Base-by-base conservation (phyloP, 108 stramenopile species). In the Pseudonitzschia multiseries region DNA sequence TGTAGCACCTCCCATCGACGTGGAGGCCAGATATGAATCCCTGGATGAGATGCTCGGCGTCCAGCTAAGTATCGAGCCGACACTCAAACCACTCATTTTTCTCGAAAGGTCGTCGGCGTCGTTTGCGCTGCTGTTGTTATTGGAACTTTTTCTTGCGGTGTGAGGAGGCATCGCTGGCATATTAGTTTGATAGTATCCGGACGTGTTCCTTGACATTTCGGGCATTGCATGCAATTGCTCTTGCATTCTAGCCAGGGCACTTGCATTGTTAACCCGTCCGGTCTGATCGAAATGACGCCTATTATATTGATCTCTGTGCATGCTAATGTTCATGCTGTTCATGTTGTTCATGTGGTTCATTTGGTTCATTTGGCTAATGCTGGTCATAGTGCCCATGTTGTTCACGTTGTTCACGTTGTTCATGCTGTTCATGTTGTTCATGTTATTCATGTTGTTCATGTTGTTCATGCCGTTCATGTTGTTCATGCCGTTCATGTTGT, bases 151-250 rank as follows among this genome's bases (percentile, higher is more conserved):
- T 59, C 69, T 22, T 6, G 62, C 46, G 4, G 69, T 56, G 17
- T 71, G 81, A 48, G 69, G 68, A 14, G 71, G 74, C 70, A 75
- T 81, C 43, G 68, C 62, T 42, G 64, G 8, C 73, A 74, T 74
- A 44, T 72, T 72, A 1, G 41, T 63, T 22, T 43, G 50, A 9
- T 8, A 9, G 3, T n/a, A 3, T n/a, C 50, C 50, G n/a, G 50
- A 2, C 2, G 3, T 8, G 9, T 51, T 51, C n/a, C 50, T 17
- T 2, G 6, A 2, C 59, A 60, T 60, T 1, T 24, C 9, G n/a
- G n/a, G n/a, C 59, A 60, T 32, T 60, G 20, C 9, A 6, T 60
- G 59, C 3, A 8, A 9, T 10, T 51, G 43, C 48, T 40, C n/a
- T 27, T 62, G 43, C 61, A 72, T 62, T 13, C 27, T 27, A n/a